These are phyloP conservation scores for Thermoascus crustaceus DNA, from an alignment of 2,329 filamentous ascomycete genomes.

Conservation along the genomic window DNA sequence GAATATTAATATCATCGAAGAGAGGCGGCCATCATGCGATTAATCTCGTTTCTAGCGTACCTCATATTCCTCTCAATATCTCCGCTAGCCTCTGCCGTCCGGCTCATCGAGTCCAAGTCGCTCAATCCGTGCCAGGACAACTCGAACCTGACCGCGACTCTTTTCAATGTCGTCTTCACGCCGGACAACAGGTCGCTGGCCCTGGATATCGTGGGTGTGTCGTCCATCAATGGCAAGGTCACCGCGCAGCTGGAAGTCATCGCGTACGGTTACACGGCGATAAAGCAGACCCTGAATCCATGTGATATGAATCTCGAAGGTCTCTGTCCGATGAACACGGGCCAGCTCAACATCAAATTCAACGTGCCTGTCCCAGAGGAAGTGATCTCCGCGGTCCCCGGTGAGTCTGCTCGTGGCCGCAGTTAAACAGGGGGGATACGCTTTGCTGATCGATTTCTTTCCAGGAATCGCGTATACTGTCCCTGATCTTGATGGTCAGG, in stretches of 20 bases:
- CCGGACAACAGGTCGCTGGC: slow-evolving; percentile 60
- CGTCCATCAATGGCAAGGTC: slow-evolving; percentile 75
- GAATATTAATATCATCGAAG: slow-evolving; percentile 4
- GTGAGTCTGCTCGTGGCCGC: no score
- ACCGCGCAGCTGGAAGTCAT: slow-evolving; percentile 66
- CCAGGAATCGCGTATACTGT: slow-evolving; percentile 74
- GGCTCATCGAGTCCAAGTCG: slow-evolving; percentile 70
- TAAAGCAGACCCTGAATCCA: slow-evolving; percentile 63
- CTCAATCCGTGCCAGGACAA: slow-evolving; percentile 77
- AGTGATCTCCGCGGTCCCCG: slow-evolving; percentile 60
- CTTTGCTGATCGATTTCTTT: slow-evolving; percentile 3
- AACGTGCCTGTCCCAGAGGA: slow-evolving; percentile 53
- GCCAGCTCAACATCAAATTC: slow-evolving; percentile 69
- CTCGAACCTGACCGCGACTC: slow-evolving; percentile 75
- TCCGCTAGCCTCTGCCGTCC: slow-evolving; percentile 52
- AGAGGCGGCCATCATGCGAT: slow-evolving; percentile 26
- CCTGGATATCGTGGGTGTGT: slow-evolving; percentile 72
- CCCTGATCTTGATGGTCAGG: slow-evolving; percentile 81
- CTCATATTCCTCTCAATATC: slow-evolving; percentile 31
- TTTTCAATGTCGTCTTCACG: slow-evolving; percentile 70
- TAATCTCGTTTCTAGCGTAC: slow-evolving; percentile 25
- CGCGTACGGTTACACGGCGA: slow-evolving; percentile 72
- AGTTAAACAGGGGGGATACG: background rate
- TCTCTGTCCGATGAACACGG: slow-evolving; percentile 85
- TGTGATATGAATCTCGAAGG: slow-evolving; percentile 62